Evolutionary conservation across 495 filamentous ascomycete genomes (phyloP).

Genomic region (Aspergillus hancockii): DNA sequence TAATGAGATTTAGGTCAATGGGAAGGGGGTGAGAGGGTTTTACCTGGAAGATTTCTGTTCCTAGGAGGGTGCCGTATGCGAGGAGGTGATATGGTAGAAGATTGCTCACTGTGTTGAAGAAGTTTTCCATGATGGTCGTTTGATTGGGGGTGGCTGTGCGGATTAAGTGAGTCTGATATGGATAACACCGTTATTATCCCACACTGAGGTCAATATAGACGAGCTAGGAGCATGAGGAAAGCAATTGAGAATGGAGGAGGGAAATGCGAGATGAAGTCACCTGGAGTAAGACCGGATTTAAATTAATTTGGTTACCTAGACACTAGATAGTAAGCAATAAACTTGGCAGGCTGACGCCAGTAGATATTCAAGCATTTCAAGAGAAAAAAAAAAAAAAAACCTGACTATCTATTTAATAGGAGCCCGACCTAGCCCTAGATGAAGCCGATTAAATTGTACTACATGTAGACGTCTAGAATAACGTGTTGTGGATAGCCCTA

Average conservation of each 20-base stretch:
- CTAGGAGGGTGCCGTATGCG: slow-evolving; percentile 53
- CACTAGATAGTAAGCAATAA: background rate
- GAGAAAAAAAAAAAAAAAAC: no score
- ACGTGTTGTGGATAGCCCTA: background rate
- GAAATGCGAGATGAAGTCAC: background rate
- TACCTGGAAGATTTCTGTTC: slow-evolving; percentile 51
- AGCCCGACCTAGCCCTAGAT: background rate
- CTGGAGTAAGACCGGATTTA: background rate
- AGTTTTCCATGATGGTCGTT: slow-evolving; percentile 13
- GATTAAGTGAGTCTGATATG: no score
- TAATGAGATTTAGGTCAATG: background rate
- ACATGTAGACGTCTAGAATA: background rate
- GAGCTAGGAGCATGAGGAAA: background rate
- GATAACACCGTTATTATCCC: background rate
- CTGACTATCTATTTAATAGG: background rate
- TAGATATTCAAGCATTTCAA: no score
- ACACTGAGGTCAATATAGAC: background rate
- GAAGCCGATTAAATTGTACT: background rate
- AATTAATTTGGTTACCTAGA: no score
- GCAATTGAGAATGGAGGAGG: background rate
- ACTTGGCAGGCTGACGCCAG: background rate
- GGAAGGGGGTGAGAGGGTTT: background rate
- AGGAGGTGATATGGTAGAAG: slow-evolving; percentile 50
- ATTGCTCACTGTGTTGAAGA: slow-evolving; percentile 20
- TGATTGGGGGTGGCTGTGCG: background rate